Evolutionary conservation across 2,329 filamentous ascomycete species (phyloP).

Genomic region (Diplodia scrobiculata): DNA sequence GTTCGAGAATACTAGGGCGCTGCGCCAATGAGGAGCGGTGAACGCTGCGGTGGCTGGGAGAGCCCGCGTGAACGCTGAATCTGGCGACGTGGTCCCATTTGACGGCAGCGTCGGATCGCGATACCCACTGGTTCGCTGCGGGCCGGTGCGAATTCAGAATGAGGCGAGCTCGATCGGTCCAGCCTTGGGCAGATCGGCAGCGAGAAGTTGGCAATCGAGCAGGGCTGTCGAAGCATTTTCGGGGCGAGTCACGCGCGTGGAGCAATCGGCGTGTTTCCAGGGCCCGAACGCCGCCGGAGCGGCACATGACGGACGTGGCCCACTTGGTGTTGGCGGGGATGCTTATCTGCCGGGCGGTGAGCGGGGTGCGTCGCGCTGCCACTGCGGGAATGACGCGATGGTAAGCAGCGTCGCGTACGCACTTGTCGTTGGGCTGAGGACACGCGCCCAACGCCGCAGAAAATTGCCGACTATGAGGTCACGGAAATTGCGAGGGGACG

Average conservation of each 20-base stretch:
- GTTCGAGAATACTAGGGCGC: not conserved
- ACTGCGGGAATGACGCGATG: conserved; percentile 16
- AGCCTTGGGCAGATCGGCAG: not conserved
- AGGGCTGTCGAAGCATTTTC: not conserved
- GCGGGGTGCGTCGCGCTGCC: not conserved
- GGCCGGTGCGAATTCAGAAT: conserved; percentile 16
- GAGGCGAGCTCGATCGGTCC: conserved; percentile 6
- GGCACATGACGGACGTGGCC: conserved; percentile 13
- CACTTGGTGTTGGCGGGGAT: conserved; percentile 18
- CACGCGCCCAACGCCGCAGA: conserved; percentile 2
- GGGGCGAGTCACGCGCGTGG: conserved; percentile 14
- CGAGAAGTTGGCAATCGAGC: not conserved
- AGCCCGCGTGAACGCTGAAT: not conserved
- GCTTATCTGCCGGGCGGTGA: conserved; percentile 26
- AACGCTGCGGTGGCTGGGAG: not conserved
- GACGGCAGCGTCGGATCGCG: not conserved
- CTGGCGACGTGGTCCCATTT: conserved; percentile 4
- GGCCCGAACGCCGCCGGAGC: conserved; percentile 5
- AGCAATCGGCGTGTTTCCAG: conserved; percentile 17
- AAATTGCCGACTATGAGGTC: not conserved
- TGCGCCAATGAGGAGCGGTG: conserved; percentile 9
- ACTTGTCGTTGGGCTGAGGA: not conserved
- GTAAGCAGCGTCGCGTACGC: not conserved
- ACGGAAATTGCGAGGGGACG: not conserved
- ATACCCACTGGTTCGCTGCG: conserved; percentile 19